A percentile compares a stretch with the other conserved stretches of the same genome.
These are phyloP conservation scores for Phaffia australis DNA, from an alignment of 768 basidiomycete genomes.

Conservation along the genomic window DNA sequence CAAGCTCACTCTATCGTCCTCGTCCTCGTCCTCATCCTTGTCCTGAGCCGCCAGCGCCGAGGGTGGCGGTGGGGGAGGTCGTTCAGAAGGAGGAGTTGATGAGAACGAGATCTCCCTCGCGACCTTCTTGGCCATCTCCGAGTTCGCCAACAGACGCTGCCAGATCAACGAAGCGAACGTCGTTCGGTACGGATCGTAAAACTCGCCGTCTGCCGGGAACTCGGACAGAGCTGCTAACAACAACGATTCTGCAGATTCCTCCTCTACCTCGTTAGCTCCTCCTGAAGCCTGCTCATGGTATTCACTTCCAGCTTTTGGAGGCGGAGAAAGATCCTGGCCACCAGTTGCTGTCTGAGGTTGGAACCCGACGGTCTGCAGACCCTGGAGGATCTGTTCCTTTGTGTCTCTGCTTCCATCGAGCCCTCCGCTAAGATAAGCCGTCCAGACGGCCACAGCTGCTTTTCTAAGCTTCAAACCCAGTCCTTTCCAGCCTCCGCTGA, in stretches of 20 bases:
- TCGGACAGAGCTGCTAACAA: conserved; percentile 41
- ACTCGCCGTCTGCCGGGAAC: conserved; percentile 29
- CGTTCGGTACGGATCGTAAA: conserved; percentile 37
- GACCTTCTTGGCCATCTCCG: conserved; percentile 41
- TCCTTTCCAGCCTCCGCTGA: conserved; percentile 4
- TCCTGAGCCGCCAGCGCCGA: conserved; percentile 30
- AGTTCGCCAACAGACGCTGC: conserved; percentile 37
- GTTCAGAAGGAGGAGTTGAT: conserved; percentile 45
- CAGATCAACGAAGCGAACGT: conserved; percentile 38
- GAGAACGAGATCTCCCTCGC: conserved; percentile 39
- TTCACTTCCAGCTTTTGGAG: conserved; percentile 24
- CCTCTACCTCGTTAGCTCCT: conserved; percentile 9
- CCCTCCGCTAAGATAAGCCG: conserved; percentile 15
- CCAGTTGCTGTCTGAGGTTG: not conserved
- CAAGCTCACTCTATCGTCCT: conserved; percentile 50
- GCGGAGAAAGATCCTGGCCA: not conserved
- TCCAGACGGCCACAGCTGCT: conserved; percentile 12
- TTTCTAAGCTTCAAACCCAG: conserved; percentile 14
- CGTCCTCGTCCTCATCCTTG: conserved; percentile 47
- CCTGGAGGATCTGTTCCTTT: conserved; percentile 9
- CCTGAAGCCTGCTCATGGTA: conserved; percentile 27
- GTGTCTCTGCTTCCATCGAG: not conserved
- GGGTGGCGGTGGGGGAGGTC: conserved; percentile 32
- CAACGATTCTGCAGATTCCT: conserved; percentile 37
- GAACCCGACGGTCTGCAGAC: conserved; percentile 15